These are phyloP conservation scores for Petunia axillaris DNA, from an alignment of 257 asterid genomes.

Conservation along the genomic window DNA sequence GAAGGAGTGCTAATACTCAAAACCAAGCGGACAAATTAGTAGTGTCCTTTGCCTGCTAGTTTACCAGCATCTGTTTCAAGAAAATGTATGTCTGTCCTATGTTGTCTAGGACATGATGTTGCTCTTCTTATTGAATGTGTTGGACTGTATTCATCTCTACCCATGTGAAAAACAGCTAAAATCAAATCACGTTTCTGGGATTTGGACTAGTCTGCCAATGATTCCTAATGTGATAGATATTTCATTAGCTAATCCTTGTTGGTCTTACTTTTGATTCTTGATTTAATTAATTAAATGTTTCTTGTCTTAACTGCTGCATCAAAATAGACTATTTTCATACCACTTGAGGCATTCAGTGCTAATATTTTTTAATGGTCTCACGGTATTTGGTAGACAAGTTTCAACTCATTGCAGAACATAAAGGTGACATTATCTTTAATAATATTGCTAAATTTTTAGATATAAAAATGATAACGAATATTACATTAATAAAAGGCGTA, in stretches of 20 bases:
- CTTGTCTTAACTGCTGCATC: background rate
- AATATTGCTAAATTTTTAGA: too few species aligned
- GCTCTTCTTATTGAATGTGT: background rate
- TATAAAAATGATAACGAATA: too few species aligned
- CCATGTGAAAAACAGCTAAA: background rate
- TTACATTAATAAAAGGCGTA: too few species aligned
- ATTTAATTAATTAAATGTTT: too few species aligned
- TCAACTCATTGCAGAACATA: too few species aligned
- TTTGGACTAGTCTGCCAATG: background rate
- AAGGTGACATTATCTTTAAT: too few species aligned
- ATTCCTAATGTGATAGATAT: background rate
- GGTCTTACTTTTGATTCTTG: background rate
- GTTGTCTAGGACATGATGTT: background rate
- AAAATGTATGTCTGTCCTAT: background rate
- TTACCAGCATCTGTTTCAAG: background rate
- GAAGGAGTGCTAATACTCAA: background rate
- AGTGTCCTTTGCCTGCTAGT: background rate
- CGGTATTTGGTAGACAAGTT: too few species aligned
- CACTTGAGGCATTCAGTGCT: too few species aligned
- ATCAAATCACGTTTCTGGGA: conserved; percentile 2
- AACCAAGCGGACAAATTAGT: background rate
- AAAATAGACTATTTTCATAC: too few species aligned
- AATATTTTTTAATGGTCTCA: too few species aligned
- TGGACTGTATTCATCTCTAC: background rate
- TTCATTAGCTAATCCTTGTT: background rate